These are phyloP conservation scores for Trifolium fragiferum DNA, from an alignment of 306 rosid species.

Conservation along the genomic window DNA sequence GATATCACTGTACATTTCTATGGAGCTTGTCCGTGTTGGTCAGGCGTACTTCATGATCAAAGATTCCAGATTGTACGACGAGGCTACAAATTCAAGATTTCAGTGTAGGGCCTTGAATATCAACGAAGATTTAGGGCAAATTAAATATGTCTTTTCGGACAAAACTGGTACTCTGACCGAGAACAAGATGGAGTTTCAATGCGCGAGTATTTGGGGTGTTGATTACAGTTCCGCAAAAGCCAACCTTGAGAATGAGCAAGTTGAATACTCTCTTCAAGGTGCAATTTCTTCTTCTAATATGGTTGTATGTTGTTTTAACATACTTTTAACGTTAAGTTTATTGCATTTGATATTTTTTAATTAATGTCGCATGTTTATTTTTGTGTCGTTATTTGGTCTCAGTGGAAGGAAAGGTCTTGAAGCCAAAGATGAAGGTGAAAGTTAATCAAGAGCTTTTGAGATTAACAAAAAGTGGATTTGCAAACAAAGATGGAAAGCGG, in stretches of 20 bases:
- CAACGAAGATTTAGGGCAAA: slow-evolving; percentile 96
- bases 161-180: slow-evolving; percentile 97
- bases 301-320: slow-evolving; percentile 15
- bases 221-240: slow-evolving; percentile 62
- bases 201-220: slow-evolving; percentile 84
- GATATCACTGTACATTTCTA: slow-evolving; percentile 87
- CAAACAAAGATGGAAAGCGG: slow-evolving; percentile 52
- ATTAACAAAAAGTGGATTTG: slow-evolving; percentile 53
- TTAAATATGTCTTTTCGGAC: slow-evolving; percentile 89
- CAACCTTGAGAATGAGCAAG: slow-evolving; percentile 50
- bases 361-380: slow-evolving; percentile 30
- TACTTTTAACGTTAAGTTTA: not conserved
- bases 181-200: slow-evolving; percentile 96
- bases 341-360: slow-evolving; percentile 15
- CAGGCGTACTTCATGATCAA: slow-evolving; percentile 93
- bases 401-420: slow-evolving; percentile 71
- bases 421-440: slow-evolving; percentile 85
- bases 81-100: slow-evolving; percentile 74
- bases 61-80: slow-evolving; percentile 80
- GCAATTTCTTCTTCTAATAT: slow-evolving; percentile 14
- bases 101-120: slow-evolving; percentile 96
- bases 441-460: slow-evolving; percentile 66
- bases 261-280: slow-evolving; percentile 68
- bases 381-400: slow-evolving; percentile 42
- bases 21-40: slow-evolving; percentile 95